Conservation (phyloP, 208 protist species). For the Leptomonas seymouri region DNA sequence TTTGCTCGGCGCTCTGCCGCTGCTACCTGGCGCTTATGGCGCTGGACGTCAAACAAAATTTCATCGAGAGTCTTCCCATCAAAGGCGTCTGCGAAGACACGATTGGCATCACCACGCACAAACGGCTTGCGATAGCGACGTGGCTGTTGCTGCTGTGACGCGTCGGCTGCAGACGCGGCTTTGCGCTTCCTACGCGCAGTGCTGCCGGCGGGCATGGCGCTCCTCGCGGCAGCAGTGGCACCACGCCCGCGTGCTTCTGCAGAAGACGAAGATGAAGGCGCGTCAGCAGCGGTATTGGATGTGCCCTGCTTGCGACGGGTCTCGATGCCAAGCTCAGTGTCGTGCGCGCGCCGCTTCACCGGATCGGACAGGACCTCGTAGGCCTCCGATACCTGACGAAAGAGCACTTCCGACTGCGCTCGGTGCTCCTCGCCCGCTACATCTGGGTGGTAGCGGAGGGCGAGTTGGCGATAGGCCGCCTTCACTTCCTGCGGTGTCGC, state of each 20-base stretch:
- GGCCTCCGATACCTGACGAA: constrained; percentile 89
- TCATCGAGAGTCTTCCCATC: constrained; percentile 84
- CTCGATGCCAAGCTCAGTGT: constrained; percentile 71
- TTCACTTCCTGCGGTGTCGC: constrained; percentile 90
- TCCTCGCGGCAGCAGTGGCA: neutral
- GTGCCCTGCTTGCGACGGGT: constrained; percentile 27
- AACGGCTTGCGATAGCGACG: constrained; percentile 46
- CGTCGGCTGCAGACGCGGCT: neutral
- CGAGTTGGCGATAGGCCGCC: constrained; percentile 75
- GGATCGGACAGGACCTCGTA: constrained; percentile 97
- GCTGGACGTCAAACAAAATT: constrained; percentile 77
- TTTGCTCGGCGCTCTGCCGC: neutral
- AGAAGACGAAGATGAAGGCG: neutral
- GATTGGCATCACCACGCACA: constrained; percentile 82
- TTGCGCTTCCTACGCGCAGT: constrained; percentile 9
- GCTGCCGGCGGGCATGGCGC: neutral
- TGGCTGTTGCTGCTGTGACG: neutral
- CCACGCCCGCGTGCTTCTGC: neutral
- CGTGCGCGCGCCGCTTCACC: constrained; percentile 94
- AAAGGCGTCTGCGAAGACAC: constrained; percentile 82
- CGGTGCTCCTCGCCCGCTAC: constrained; percentile 61
- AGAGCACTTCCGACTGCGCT: constrained; percentile 69
- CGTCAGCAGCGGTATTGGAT: neutral
- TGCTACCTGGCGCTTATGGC: constrained; percentile 40
- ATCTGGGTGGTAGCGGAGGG: constrained; percentile 89